Evolutionary conservation across 2,329 filamentous ascomycete genomes (phyloP).

Genomic region (Colletotrichum paranaense): DNA sequence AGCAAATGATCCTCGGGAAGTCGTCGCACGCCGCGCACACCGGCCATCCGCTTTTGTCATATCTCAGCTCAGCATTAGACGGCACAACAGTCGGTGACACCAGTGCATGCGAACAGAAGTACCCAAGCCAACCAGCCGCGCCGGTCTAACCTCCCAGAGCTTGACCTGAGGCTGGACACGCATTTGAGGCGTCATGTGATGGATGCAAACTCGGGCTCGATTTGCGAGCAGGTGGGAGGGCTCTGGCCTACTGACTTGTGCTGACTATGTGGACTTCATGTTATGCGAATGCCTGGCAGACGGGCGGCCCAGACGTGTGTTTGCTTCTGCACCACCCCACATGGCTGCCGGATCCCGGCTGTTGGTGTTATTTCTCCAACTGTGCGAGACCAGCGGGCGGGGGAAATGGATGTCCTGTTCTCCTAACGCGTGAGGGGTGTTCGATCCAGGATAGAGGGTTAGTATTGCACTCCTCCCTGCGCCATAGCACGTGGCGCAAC

Average conservation of each 20-base stretch:
- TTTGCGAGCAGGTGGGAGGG: constrained; percentile 1
- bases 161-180: background rate
- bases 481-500: constrained; percentile 3
- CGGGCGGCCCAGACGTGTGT: background rate
- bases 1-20: constrained; percentile 24
- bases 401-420: background rate
- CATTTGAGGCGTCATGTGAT: constrained; percentile 2
- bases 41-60: background rate
- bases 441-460: background rate
- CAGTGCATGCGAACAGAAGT: constrained; percentile 6
- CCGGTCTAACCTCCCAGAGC: background rate
- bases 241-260: background rate
- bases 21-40: constrained; percentile 4
- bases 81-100: background rate
- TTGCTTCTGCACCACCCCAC: background rate
- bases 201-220: constrained; percentile 6
- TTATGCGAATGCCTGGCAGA: background rate
- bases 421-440: background rate
- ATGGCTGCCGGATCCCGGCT: constrained; percentile 1
- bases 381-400: background rate
- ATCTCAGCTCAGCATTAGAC: constrained; percentile 1
- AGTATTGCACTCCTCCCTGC: background rate
- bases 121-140: background rate
- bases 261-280: background rate
- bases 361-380: background rate